phyloP scores from a whole-genome alignment of 1,139 yeast species.

The Yamadazyma trypodendri region DNA sequence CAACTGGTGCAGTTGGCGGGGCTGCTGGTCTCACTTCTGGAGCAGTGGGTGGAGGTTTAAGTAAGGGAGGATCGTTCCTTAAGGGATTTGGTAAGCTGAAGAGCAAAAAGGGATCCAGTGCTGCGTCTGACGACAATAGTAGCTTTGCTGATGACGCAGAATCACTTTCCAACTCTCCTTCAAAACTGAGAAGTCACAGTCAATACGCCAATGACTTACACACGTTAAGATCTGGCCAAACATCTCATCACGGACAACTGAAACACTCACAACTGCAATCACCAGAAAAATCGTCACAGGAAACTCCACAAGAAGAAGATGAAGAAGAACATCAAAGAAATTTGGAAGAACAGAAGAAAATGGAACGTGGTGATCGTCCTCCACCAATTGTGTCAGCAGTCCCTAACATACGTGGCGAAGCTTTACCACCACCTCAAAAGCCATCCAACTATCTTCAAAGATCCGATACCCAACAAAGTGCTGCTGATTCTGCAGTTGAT shows the following conservation, averaged over 20 bases:
- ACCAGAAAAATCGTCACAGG: conserved; percentile 7
- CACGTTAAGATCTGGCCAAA: conserved; percentile 22
- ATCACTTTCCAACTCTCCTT: conserved; percentile 6
- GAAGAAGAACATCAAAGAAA: neutral
- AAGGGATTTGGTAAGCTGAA: conserved; percentile 32
- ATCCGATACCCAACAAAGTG: conserved; percentile 26
- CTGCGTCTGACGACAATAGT: conserved; percentile 4
- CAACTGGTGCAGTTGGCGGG: conserved; percentile 30
- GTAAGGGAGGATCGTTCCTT: conserved; percentile 43
- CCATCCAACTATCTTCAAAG: conserved; percentile 16
- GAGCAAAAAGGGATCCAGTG: conserved; percentile 19
- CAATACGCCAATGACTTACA: conserved; percentile 24
- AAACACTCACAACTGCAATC: conserved; percentile 1
- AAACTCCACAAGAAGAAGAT: conserved; percentile 1
- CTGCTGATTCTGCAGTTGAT: conserved; percentile 32
- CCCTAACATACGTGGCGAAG: conserved; percentile 37
- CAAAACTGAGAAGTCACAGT: conserved; percentile 11
- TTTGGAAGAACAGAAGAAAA: conserved; percentile 2
- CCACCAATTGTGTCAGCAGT: conserved; percentile 21
- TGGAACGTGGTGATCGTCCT: conserved; percentile 8
- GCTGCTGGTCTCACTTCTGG: conserved; percentile 31
- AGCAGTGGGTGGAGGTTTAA: conserved; percentile 32
- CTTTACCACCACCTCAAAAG: conserved; percentile 43
- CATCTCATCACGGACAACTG: conserved; percentile 1
- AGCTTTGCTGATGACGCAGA: conserved; percentile 6